A percentile compares a stretch with the other conserved stretches of the same genome.
These are phyloP conservation scores for Hymenoscyphus fructigenus DNA, from an alignment of 2,329 filamentous ascomycete species.

Conservation along the genomic window DNA sequence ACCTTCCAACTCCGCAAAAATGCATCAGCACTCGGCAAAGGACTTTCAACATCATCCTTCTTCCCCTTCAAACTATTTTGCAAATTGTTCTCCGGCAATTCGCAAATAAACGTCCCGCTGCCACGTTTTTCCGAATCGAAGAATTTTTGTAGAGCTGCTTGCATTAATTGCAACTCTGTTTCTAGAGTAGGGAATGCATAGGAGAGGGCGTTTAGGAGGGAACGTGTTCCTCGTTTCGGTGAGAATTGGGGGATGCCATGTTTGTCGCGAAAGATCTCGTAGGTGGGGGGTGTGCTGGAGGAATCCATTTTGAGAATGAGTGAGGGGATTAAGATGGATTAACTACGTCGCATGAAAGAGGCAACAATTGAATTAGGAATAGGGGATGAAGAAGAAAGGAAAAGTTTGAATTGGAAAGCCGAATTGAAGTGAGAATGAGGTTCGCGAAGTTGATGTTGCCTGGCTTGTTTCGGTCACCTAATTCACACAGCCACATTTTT, in stretches of 20 bases:
- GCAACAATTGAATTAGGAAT: neutral
- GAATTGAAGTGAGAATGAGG: neutral
- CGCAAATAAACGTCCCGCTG: conserved; percentile 20
- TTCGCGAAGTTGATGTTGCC: neutral
- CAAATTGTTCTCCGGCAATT: conserved; percentile 23
- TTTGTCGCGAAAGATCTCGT: conserved; percentile 24
- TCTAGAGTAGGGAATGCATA: conserved; percentile 23
- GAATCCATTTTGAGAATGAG: neutral
- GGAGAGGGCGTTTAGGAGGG: conserved; percentile 23
- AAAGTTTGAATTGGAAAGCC: neutral
- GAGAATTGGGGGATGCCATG: conserved; percentile 26
- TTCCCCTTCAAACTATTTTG: conserved; percentile 21
- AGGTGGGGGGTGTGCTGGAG: conserved; percentile 16
- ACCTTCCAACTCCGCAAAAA: conserved; percentile 21
- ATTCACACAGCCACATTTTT: neutral
- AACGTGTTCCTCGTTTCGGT: conserved; percentile 24
- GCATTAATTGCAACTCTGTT: conserved; percentile 25
- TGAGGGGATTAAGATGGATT: neutral
- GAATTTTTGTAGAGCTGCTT: conserved; percentile 24
- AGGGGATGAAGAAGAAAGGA: neutral
- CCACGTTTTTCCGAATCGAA: conserved; percentile 20
- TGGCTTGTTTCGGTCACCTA: neutral
- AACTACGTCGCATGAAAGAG: neutral
- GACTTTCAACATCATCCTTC: conserved; percentile 14
- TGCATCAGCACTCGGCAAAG: conserved; percentile 11